These are phyloP conservation scores for Thelonectria rubi DNA, from an alignment of 2,329 filamentous ascomycete species.

Conservation along the genomic window DNA sequence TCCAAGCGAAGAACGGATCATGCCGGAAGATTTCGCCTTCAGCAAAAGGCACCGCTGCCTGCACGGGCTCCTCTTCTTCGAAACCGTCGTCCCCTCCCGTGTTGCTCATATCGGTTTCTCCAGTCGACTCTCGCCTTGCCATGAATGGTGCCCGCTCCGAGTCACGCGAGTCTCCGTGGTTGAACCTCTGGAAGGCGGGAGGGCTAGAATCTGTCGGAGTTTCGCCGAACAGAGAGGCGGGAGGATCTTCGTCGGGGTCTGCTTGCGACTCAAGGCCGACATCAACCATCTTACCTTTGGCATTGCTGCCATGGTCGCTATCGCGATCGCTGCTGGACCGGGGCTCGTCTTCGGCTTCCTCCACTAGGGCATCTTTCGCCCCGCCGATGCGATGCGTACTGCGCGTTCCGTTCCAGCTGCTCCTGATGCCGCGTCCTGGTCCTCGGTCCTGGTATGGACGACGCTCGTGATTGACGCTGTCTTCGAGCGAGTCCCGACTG, in stretches of 20 bases:
- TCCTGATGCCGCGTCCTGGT: slow-evolving; percentile 64
- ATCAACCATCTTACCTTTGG: slow-evolving; percentile 81
- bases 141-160: slow-evolving; percentile 52
- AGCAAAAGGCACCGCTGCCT: slow-evolving; percentile 61
- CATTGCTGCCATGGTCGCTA: slow-evolving; percentile 43
- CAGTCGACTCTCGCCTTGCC: slow-evolving; percentile 53
- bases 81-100: slow-evolving; percentile 49
- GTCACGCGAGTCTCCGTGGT: slow-evolving; percentile 47
- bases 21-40: slow-evolving; percentile 79
- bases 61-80: slow-evolving; percentile 46
- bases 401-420: slow-evolving; percentile 69
- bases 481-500: slow-evolving; percentile 50
- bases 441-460: slow-evolving; percentile 57
- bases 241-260: slow-evolving; percentile 65
- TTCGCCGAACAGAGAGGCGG: slow-evolving; percentile 67
- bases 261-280: slow-evolving; percentile 79
- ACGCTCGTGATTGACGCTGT: slow-evolving; percentile 43
- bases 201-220: slow-evolving; percentile 61
- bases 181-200: slow-evolving; percentile 71
- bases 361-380: slow-evolving; percentile 48
- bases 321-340: slow-evolving; percentile 46
- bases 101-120: slow-evolving; percentile 59
- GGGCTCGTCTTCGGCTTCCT: slow-evolving; percentile 55
- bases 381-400: slow-evolving; percentile 47
- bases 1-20: slow-evolving; percentile 90